A percentile compares a stretch with the other conserved stretches of the same genome.
Evolutionary conservation across 371 early-diverging fungal species (phyloP).

Genomic region (Chytridiales sp.): DNA sequence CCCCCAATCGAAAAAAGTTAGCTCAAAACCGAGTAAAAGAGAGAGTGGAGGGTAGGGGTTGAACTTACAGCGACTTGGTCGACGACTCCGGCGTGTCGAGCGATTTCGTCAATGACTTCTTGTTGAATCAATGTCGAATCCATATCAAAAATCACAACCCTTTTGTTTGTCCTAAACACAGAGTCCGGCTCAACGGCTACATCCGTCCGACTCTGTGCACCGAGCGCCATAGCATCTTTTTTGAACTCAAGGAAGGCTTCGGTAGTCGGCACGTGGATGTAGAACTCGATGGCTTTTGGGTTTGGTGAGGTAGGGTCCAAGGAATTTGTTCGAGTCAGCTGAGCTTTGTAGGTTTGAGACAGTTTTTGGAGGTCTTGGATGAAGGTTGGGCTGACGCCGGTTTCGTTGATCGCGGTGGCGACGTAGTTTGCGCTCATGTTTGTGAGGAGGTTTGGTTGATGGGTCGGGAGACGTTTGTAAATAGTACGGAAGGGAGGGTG

Average conservation of each 20-base stretch:
- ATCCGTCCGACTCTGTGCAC: conserved; percentile 43
- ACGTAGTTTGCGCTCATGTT: not conserved
- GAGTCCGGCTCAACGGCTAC: conserved; percentile 85
- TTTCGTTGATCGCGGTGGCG: conserved; percentile 2
- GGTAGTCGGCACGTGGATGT: not conserved
- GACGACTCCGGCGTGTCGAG: conserved; percentile 84
- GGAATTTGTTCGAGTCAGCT: not conserved
- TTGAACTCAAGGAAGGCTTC: not conserved
- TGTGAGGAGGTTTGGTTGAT: no score
- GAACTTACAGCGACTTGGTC: conserved; percentile 81
- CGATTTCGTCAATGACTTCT: conserved; percentile 98
- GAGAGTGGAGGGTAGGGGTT: not conserved
- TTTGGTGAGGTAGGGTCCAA: not conserved
- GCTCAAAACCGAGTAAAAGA: not conserved
- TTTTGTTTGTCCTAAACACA: conserved; percentile 85
- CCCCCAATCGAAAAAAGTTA: not conserved
- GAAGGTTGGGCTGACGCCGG: not conserved
- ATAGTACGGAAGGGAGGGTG: no score
- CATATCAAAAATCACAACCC: conserved; percentile 97
- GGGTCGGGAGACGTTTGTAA: no score
- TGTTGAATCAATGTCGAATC: conserved; percentile 97
- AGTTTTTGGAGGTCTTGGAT: not conserved
- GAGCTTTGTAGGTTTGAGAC: not conserved
- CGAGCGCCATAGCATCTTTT: not conserved
- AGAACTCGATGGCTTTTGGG: not conserved